Evolutionary conservation across 441 rosid genomes (phyloP).

Genomic region (Brassica balearica): DNA sequence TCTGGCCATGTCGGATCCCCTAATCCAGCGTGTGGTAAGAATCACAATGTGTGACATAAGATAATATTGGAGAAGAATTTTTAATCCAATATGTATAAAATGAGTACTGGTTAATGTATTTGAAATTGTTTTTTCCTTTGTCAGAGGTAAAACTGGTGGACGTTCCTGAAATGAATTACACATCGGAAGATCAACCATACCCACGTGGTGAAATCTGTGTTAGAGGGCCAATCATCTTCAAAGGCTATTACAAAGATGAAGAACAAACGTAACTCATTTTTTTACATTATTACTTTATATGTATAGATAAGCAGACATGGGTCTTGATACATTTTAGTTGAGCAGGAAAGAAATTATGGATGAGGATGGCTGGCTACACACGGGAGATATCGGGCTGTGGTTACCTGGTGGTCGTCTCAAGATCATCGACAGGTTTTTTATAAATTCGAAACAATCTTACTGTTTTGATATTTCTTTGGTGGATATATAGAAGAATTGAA

Average conservation of each 20-base stretch:
- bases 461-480: neutral
- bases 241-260: slow-evolving; percentile 72
- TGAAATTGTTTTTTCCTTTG: neutral
- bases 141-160: slow-evolving; percentile 79
- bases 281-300: slow-evolving; percentile 10
- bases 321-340: slow-evolving; percentile 33
- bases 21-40: slow-evolving; percentile 66
- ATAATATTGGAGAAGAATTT: neutral
- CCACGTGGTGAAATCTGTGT: slow-evolving; percentile 82
- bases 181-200: slow-evolving; percentile 76
- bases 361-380: slow-evolving; percentile 89
- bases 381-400: slow-evolving; percentile 96
- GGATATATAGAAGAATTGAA: neutral
- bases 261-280: slow-evolving; percentile 58
- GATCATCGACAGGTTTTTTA: slow-evolving; percentile 86
- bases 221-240: slow-evolving; percentile 68
- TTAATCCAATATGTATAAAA: neutral
- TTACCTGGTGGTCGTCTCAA: slow-evolving; percentile 90
- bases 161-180: slow-evolving; percentile 79
- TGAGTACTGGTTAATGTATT: neutral
- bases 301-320: slow-evolving; percentile 9
- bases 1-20: slow-evolving; percentile 81
- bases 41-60: too few relatives aligned
- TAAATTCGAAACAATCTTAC: neutral
- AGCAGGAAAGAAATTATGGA: slow-evolving; percentile 86